Evolutionary conservation across 2,329 filamentous ascomycete species (phyloP), one percentile per base, ranked within the genome.

Genomic region (Fusarium sp.): DNA sequence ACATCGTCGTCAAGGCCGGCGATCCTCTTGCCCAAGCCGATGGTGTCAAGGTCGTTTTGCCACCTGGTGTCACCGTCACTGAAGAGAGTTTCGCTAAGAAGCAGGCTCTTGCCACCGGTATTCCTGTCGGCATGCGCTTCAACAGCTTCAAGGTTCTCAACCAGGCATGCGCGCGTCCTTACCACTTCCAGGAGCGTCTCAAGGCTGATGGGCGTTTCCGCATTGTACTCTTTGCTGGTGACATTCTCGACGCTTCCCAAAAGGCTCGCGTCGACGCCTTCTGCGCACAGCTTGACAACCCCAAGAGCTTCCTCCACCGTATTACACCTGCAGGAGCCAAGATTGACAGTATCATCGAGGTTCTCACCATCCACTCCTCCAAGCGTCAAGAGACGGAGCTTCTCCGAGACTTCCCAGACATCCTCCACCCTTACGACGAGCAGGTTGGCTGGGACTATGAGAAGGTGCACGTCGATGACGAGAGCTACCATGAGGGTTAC

Each of bases 181-280:
- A 87, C 85, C 86, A 91, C 42, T 84, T 92, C 51, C 89, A 92
- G 57, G 83, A 89, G 67, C 82, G 55, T 1, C 55, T 57, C 22
- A 85, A 82, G 40, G 85, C 84, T n/a, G 87, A 91, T 74, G 90
- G 90, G 2, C 83, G 87, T 1, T 92, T 89, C 79, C 83, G 90
- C 9, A 77, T 92, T 27, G 80, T 92, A 1, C 81, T 93, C 2
- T 93, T 94, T 72, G 86, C 89, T 0, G 92, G 91, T 0, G 83
- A 92, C 71, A 81, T 93, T 2, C 80, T 83, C 3, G 72, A 82
- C 0, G 14, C 81, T 0, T 62, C 68, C 1, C 87, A 90, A 67
- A 84, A 40, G 31, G 55, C 22, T n/a, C 55, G 55, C 1, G 55
- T 57, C 3, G 35, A 57, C 1, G 55, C 55, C 9, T 57, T 57